Evolutionary conservation across 495 filamentous ascomycete genomes (phyloP).

Genomic region (Haplographium delicatum): DNA sequence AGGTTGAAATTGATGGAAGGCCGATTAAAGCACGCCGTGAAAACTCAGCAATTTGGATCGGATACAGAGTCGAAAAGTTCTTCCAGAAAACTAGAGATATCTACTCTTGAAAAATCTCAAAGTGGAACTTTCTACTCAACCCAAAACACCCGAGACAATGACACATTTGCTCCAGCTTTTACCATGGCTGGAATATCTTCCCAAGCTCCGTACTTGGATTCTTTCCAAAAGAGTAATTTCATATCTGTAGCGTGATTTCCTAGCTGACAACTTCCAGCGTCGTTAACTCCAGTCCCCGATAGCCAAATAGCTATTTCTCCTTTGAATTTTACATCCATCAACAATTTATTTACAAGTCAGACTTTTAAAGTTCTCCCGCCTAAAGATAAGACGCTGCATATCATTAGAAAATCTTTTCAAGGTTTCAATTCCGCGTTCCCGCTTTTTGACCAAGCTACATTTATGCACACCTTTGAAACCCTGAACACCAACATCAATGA

Average conservation of each 20-base stretch:
- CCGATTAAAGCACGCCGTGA: conserved; percentile 49
- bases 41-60: not conserved
- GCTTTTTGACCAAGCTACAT: conserved; percentile 90
- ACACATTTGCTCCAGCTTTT: too few relatives aligned
- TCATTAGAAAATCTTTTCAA: conserved; percentile 86
- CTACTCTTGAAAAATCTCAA: too few relatives aligned
- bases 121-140: too few relatives aligned
- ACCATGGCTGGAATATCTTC: too few relatives aligned
- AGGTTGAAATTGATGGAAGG: conserved; percentile 88
- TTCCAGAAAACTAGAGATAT: too few relatives aligned
- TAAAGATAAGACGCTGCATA: conserved; percentile 68
- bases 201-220: too few relatives aligned
- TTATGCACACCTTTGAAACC: conserved; percentile 92
- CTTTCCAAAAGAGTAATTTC: too few relatives aligned
- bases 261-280: conserved; percentile 50
- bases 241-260: not conserved
- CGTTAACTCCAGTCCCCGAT: too few relatives aligned
- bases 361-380: conserved; percentile 76
- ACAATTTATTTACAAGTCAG: conserved; percentile 78
- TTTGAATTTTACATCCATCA: conserved; percentile 88
- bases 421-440: conserved; percentile 98
- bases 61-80: not conserved
- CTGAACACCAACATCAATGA: conserved; percentile 79
- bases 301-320: too few relatives aligned
- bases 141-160: too few relatives aligned